phyloP scores from a whole-genome alignment of 176 grass and related monocot genomes.

The Leersia perrieri region DNA sequence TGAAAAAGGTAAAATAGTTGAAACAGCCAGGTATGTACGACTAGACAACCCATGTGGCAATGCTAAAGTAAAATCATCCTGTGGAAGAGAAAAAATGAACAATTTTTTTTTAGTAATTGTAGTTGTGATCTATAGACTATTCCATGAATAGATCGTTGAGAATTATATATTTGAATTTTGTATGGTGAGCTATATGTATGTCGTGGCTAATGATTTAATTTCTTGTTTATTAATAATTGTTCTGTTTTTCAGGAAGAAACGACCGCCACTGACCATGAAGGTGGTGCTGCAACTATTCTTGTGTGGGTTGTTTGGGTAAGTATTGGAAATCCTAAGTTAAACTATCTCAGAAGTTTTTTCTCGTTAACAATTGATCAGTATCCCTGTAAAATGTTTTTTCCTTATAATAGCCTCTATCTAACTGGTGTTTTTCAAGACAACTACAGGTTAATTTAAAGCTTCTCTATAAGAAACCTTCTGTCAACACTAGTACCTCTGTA shows the following conservation, averaged over 20 bases:
- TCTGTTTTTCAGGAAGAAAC: slow-evolving; percentile 35
- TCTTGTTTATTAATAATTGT: neutral
- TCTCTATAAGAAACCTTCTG: neutral
- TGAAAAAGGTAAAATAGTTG: neutral
- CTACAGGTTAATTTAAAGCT: neutral
- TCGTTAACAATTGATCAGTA: neutral
- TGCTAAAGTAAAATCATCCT: neutral
- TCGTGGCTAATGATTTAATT: neutral
- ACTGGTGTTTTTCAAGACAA: neutral
- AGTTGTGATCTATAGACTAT: neutral
- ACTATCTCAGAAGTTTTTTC: neutral
- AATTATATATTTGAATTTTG: neutral
- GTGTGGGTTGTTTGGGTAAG: slow-evolving; percentile 46
- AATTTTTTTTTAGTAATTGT: neutral
- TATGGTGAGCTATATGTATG: neutral
- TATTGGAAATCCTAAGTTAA: neutral
- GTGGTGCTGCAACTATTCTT: slow-evolving; percentile 19
- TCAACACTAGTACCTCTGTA: neutral
- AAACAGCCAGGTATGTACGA: no score
- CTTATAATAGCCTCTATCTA: neutral
- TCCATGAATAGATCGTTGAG: neutral
- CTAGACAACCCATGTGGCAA: neutral
- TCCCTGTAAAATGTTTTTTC: neutral
- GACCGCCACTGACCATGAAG: slow-evolving; percentile 44
- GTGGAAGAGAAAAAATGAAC: neutral